Base-by-base conservation (phyloP, 148 eudicot species). In the Cornus florida region DNA sequence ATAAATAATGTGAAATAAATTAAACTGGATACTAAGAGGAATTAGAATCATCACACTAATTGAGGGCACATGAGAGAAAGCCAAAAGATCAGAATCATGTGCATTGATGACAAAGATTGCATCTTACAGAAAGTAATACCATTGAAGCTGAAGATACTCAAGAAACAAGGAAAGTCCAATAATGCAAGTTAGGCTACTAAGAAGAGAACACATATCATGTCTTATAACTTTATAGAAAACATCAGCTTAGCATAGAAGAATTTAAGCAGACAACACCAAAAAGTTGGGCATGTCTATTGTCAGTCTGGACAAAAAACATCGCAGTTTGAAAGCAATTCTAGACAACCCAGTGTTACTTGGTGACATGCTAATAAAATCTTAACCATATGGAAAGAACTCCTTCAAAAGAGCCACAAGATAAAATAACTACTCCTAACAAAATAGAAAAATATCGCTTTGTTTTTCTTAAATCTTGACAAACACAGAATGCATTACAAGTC, bases 81-180 rank as follows among this genome's bases (percentile, higher is more conserved):
- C 69, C 38, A 75, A 35, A 71, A 71, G 72, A 75, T 17, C 74
- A 72, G 41, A 76, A 13, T 67, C 17, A 67, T 33, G 32, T 5
- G 66, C 38, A 71, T n/a, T 22, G 28, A 38, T 19, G 24, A 77
- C 53, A 57, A 35, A 35, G 32, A 19, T 5, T 50, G 57, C 69
- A 67, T 22, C 19, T 7, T n/a, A 31, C 68, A 23, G 17, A 67
- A 53, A 24, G 35, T 48, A 11, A 67, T 31, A 28, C 22, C 24
- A 24, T 16, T 10, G 11, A 20, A 23, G 24, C 28, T 75, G 60
- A 23, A 65, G 43, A 20, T 22, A 65, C 22, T 31, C 9, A 66
- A 14, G 13, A 65, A 57, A 43, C 39, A 3, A 43, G 70, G 53
- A 5, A 16, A 23, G 48, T 43, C 24, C 41, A 59, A 46, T 22